Evolutionary conservation across 1,139 yeast genomes (phyloP).

Genomic region (Diutina pseudorugosa): DNA sequence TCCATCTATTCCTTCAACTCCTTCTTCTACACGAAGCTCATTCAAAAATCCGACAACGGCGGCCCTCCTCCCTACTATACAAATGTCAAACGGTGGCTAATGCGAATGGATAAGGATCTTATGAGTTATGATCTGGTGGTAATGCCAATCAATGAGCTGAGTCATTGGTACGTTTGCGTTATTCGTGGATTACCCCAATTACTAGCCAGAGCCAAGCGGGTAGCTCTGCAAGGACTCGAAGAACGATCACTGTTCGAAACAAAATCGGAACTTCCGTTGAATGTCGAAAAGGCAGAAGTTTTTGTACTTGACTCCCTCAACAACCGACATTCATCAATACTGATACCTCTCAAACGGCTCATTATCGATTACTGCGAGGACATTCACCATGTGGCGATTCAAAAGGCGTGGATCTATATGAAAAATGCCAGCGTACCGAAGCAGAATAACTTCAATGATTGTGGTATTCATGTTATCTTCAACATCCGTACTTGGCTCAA

Average conservation of each 20-base stretch:
- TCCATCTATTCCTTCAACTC: slow-evolving; percentile 64
- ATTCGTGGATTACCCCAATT: slow-evolving; percentile 36
- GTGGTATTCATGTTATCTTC: slow-evolving; percentile 87
- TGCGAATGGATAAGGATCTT: slow-evolving; percentile 40
- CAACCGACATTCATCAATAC: slow-evolving; percentile 42
- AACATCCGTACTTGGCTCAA: slow-evolving; percentile 58
- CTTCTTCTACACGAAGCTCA: slow-evolving; percentile 66
- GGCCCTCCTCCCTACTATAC: slow-evolving; percentile 31
- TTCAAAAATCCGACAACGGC: slow-evolving; percentile 13
- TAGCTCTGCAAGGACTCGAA: neutral
- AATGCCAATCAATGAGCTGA: slow-evolving; percentile 70
- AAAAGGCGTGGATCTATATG: slow-evolving; percentile 28
- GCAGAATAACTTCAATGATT: slow-evolving; percentile 85
- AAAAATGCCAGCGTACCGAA: slow-evolving; percentile 57
- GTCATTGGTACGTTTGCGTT: slow-evolving; percentile 85
- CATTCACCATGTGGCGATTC: slow-evolving; percentile 37
- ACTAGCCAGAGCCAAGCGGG: slow-evolving; percentile 9
- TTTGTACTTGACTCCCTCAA: slow-evolving; percentile 71
- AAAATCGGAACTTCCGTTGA: neutral
- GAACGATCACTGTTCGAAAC: neutral
- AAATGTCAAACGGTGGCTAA: slow-evolving; percentile 72
- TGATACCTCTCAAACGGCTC: slow-evolving; percentile 46
- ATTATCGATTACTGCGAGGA: slow-evolving; percentile 64
- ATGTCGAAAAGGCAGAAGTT: slow-evolving; percentile 28
- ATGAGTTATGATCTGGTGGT: slow-evolving; percentile 50